Conservation (phyloP, 2,329 filamentous ascomycete species). For the Raffaelea deltoideospora region DNA sequence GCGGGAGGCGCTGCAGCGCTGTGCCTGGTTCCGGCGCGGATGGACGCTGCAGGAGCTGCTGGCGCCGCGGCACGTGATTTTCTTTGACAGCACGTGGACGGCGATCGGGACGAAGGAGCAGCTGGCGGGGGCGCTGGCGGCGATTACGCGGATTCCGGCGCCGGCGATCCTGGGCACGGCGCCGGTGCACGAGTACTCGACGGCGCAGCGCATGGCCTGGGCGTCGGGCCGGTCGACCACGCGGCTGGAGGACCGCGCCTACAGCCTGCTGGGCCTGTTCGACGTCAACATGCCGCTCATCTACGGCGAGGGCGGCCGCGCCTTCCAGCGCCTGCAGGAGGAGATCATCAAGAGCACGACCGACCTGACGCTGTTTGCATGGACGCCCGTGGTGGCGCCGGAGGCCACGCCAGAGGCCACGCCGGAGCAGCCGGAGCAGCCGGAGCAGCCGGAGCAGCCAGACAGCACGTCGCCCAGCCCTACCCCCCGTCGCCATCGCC, state of each 20-base stretch:
- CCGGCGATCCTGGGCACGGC: not conserved
- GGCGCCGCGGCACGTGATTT: conserved; percentile 5
- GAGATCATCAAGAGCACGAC: conserved; percentile 4
- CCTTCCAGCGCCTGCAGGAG: conserved; percentile 9
- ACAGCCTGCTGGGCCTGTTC: conserved; percentile 10
- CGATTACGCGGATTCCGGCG: conserved; percentile 6
- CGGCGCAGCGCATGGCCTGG: conserved; percentile 9
- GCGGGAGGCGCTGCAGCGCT: not conserved
- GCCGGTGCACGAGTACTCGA: not conserved
- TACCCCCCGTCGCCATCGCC: no score
- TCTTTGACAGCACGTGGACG: conserved; percentile 7
- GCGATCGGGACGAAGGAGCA: conserved; percentile 3
- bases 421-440: no score
- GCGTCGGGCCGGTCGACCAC: conserved; percentile 8
- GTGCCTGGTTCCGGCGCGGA: conserved; percentile 9
- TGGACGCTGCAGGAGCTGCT: conserved; percentile 12
- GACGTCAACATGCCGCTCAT: conserved; percentile 9
- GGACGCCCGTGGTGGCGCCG: no score
- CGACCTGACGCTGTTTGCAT: conserved; percentile 6
- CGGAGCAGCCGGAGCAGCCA: no score
- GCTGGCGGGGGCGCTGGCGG: not conserved
- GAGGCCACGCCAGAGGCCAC: no score
- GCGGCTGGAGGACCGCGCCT: conserved; percentile 8
- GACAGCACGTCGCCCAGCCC: no score
- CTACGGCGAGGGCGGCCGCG: conserved; percentile 10